Base-by-base conservation (phyloP, 495 filamentous ascomycete species). In the Penicillium antarcticum region DNA sequence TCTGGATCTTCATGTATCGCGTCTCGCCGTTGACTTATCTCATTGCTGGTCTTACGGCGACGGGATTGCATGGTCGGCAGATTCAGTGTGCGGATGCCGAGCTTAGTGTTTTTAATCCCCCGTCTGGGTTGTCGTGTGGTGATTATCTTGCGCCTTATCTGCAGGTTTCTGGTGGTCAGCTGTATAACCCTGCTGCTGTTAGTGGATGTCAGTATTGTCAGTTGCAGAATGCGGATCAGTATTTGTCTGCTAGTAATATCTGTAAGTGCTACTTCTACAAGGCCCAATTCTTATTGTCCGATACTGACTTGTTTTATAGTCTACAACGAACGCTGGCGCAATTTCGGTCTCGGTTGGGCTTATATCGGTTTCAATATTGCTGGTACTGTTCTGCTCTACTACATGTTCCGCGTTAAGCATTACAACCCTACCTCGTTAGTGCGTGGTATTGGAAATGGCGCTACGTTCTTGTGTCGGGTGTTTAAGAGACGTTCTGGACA, bases 1-100 rank as follows among this genome's bases (percentile, higher is more conserved):
- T 81, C 68, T 83, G 80, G 79, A 71, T 73, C 48, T 81, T 80
- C 70, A 82, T 81, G 78, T 81, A 81, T 60, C 68, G 70, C 41
- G 65, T 76, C 37, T 74, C 73, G 0, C 78, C 79, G 0, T 63
- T 82, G 39, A 84, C 81, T 1, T 88, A 85, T 53, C 66, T 83
- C 11, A 70, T 85, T 40, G 68, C 77, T 17, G 78, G 77, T 21
- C 63, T 84, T 40, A 71, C 75, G 0, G 70, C 55, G 4, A 78
- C 79, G 11, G 75, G 71, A 5, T 65, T 82, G 41, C 71, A 77
- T 42, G 64, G 58, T 2, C 58, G 72, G 3, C 41, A 52, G 0
- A 73, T 84, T 29, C 45, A 56, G 5, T 84, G 80, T 65, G 56
- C 71, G 10, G 38, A 38, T 1, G 63, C 59, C 34, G 81, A 85